Conservation (phyloP, 1,284 basidiomycete genomes). For the Somion occarium region DNA sequence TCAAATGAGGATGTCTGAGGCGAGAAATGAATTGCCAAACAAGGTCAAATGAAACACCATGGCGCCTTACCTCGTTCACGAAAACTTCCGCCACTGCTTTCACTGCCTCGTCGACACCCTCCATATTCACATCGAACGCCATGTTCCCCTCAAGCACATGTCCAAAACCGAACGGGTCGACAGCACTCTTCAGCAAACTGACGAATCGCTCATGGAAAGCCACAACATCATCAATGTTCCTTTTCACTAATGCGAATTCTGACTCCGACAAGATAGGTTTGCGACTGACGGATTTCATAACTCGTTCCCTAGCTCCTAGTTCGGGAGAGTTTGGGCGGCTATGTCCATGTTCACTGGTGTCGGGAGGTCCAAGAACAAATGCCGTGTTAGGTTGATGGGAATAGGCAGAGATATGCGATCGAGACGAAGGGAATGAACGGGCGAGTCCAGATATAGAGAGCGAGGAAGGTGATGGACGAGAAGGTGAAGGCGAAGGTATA, state of each 20-base stretch:
- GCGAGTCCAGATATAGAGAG: slow-evolving; percentile 21
- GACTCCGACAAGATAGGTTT: slow-evolving; percentile 40
- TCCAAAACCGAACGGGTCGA: slow-evolving; percentile 45
- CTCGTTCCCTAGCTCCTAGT: not conserved
- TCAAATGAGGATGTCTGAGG: slow-evolving; percentile 68
- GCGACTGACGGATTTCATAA: slow-evolving; percentile 8
- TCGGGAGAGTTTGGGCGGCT: not conserved
- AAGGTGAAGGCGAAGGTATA: slow-evolving; percentile 12
- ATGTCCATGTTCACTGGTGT: slow-evolving; percentile 10
- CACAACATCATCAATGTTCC: slow-evolving; percentile 75
- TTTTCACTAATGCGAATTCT: slow-evolving; percentile 55
- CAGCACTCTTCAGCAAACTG: slow-evolving; percentile 49
- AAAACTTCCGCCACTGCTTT: slow-evolving; percentile 22
- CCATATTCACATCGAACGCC: slow-evolving; percentile 2
- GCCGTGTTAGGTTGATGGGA: slow-evolving; percentile 11
- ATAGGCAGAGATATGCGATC: slow-evolving; percentile 2
- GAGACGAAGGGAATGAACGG: slow-evolving; percentile 11
- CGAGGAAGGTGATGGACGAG: slow-evolving; percentile 20
- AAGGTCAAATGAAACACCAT: slow-evolving; percentile 7
- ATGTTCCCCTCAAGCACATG: slow-evolving; percentile 13
- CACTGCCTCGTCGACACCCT: slow-evolving; percentile 22
- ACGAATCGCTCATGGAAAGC: slow-evolving; percentile 71
- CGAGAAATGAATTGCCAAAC: too few species aligned
- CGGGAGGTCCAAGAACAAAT: slow-evolving; percentile 9
- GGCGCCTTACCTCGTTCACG: slow-evolving; percentile 18